Base-by-base conservation (phyloP, 176 grass and related monocot species). In the Oryza brachyantha region DNA sequence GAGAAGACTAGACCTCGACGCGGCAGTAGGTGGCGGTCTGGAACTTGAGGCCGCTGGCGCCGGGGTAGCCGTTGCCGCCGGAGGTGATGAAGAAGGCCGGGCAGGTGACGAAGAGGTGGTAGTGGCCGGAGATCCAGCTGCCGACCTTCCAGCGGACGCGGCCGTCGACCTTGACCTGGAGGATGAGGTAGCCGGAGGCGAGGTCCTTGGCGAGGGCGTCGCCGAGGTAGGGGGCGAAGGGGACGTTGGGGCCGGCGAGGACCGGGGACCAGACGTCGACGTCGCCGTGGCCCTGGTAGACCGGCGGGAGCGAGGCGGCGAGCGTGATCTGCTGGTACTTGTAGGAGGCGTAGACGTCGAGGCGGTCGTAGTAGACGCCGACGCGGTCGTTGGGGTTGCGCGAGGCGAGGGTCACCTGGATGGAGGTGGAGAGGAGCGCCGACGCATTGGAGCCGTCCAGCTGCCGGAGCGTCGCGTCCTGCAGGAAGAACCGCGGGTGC, bases 261-360 rank as follows among this genome's bases (percentile, higher is more conserved):
- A 89, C 88, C 0, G 94, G 94, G 2, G 94, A 97, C 91, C 91
- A 97, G 19, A 97, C 76, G 79, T 89, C 88, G 24, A 93, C 42
- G 70, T 97, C 94, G 43, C 92, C 90, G 84, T 86, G 94, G 61
- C 94, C 91, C 83, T 97, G 94, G 86, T 91, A 93, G 0, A 93
- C 32, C 8, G 67, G 38, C 1, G 88, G 67, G 11, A 97, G 41
- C 29, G 39, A 1, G 1, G 86, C 1, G 10, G 57, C 17, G 8
- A 97, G 42, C 6, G 86, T 91, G 38, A 97, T 72, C 84, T 93
- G 94, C 80, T 93, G 91, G 89, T 88, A 93, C 80, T 85, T 89
- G 88, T 93, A 97, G 2, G 88, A 64, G 1, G 81, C 91, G 71
- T 89, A 97, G 36, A 90, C 88, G 70, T 93, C 88, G 45, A 93